Conservation (phyloP, 2,329 filamentous ascomycete genomes). For the Arthrobotrys iridis region DNA sequence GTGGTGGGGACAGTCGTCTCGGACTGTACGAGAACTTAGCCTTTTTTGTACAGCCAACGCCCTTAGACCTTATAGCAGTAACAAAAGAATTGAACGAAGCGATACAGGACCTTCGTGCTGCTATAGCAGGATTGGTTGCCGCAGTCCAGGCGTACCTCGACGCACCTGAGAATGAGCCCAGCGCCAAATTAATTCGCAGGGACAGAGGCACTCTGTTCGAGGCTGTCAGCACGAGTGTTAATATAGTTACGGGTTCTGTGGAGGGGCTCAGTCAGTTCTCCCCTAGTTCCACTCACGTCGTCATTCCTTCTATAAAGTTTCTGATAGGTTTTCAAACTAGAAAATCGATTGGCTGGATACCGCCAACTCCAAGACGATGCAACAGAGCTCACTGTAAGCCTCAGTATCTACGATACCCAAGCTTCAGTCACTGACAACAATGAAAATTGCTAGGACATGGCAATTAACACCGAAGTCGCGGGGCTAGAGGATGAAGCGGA, state of each 20-base stretch:
- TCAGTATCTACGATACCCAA: too few relatives aligned
- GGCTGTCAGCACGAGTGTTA: background rate
- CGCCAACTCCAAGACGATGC: too few relatives aligned
- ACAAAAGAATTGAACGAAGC: background rate
- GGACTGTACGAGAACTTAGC: background rate
- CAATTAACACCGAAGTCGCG: too few relatives aligned
- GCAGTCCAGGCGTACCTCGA: background rate
- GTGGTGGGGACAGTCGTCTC: background rate
- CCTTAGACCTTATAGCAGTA: background rate
- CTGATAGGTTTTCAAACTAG: too few relatives aligned
- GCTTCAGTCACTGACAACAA: too few relatives aligned
- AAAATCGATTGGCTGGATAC: too few relatives aligned
- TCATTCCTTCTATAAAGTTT: too few relatives aligned
- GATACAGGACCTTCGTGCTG: background rate
- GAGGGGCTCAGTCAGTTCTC: too few relatives aligned
- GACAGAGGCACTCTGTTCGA: background rate
- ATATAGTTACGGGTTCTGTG: background rate
- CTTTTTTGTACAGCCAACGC: background rate
- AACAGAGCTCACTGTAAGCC: too few relatives aligned
- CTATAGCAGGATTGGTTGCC: background rate
- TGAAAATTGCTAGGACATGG: too few relatives aligned
- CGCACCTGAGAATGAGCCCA: background rate
- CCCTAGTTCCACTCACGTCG: too few relatives aligned
- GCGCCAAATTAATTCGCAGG: background rate
- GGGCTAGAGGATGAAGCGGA: background rate